Base-by-base conservation (phyloP, 176 grass and related monocot genomes). In the Aegilops bicornis region DNA sequence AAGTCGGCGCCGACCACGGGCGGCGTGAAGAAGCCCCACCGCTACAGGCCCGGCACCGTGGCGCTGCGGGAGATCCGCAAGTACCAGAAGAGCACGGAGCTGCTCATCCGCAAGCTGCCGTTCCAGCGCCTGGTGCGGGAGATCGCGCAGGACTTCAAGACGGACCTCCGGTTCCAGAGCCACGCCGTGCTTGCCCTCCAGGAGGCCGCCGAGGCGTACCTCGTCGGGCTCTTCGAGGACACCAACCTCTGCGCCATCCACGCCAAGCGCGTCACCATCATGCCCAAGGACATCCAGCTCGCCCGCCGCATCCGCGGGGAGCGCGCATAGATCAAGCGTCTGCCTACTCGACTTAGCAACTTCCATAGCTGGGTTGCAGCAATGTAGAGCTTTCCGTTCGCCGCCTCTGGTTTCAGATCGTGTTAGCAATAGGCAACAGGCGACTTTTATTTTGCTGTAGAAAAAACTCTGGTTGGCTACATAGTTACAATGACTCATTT, bases 51-150 rank as follows among this genome's bases (percentile, higher is more conserved):
- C 0, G 96, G 96, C 0, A 98, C 90, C 0, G 93, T 98, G 11
- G 96, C 96, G 19, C 86, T 98, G 3, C 74, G 88, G 0, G 95
- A 98, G 88, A 95, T 98, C 84, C 88, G 93, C 64, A 93, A 95
- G 89, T 98, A 92, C 78, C 91, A 95, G 93, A 98, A 98, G 93
- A 95, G 95, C 81, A 92, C 93, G 33, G 95, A 98, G 88, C 95
- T 98, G 2, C 89, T 98, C 5, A 98, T 98, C 73, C 86, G 91
- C 20, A 98, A 98, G 89, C 83, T 98, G 0, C 93, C 95, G 0
- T 98, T 98, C 82, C 93, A 98, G 91, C 83, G 95, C 45, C 75
- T 98, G 5, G 96, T 95, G 12, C 83, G 96, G 13, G 96, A 98
- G 90, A 89, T 98, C 45, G 88, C 93, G 0, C 96, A 94, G 86